phyloP scores from a whole-genome alignment of 768 basidiomycete genomes.

The Mycena floridula region DNA sequence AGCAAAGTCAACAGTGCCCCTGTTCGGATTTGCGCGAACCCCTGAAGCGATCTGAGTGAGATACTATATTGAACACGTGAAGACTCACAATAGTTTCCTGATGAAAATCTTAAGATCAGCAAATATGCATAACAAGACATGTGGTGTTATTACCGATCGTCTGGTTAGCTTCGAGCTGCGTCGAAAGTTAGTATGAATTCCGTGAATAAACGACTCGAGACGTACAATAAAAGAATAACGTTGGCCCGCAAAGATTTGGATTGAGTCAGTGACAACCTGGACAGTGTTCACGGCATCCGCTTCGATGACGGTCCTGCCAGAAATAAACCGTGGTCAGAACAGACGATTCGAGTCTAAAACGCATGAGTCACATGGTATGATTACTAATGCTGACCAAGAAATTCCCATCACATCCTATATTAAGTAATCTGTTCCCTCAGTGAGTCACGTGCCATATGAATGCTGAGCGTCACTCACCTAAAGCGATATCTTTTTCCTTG shows the following conservation, averaged over 20 bases:
- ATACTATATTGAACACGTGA: no score
- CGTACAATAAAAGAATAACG: constrained; percentile 34
- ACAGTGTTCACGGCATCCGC: constrained; percentile 29
- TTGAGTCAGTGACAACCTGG: constrained; percentile 28
- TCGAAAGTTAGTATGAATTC: no score
- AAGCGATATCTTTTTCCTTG: constrained; percentile 7
- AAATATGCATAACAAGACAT: constrained; percentile 1
- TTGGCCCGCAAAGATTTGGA: constrained; percentile 33
- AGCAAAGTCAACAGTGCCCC: constrained; percentile 20
- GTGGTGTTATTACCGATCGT: constrained; percentile 33
- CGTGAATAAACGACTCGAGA: no score
- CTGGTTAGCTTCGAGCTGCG: constrained; percentile 25
- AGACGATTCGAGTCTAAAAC: constrained; percentile 20
- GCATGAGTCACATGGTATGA: no score
- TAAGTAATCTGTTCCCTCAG: constrained; percentile 6
- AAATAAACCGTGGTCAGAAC: constrained; percentile 28
- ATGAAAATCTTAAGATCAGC: background rate
- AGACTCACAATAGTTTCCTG: background rate
- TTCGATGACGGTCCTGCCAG: constrained; percentile 34
- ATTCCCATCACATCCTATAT: constrained; percentile 7
- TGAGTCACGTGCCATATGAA: no score
- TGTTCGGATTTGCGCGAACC: constrained; percentile 27
- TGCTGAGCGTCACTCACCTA: no score
- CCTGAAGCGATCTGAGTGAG: constrained; percentile 6
- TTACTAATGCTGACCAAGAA: constrained; percentile 10